These are phyloP conservation scores for Penicillium herquei DNA, from an alignment of 495 filamentous ascomycete genomes.

Conservation along the genomic window DNA sequence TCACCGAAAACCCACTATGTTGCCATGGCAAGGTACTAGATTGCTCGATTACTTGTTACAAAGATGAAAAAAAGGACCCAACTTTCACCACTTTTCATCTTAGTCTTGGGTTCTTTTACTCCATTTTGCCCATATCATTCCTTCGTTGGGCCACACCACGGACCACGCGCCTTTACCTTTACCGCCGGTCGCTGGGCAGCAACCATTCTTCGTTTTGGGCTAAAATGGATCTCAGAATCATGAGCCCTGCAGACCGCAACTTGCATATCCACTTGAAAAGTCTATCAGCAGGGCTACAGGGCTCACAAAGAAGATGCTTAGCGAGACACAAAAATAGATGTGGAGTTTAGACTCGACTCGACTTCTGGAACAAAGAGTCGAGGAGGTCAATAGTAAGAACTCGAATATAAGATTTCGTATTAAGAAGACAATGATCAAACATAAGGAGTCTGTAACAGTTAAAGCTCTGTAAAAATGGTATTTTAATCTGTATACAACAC, in stretches of 20 bases:
- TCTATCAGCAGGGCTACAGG: neutral
- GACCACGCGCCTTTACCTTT: slow-evolving; percentile 31
- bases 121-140: slow-evolving; percentile 18
- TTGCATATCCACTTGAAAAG: slow-evolving; percentile 15
- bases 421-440: too few relatives aligned
- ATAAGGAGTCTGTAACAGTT: too few relatives aligned
- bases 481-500: too few relatives aligned
- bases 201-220: slow-evolving; percentile 26
- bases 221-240: slow-evolving; percentile 17
- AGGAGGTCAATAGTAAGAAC: too few relatives aligned
- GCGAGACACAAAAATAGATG: slow-evolving; percentile 7
- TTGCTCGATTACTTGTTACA: too few relatives aligned
- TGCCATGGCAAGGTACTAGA: slow-evolving; percentile 24
- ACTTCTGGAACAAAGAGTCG: neutral
- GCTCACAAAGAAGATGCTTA: slow-evolving; percentile 3
- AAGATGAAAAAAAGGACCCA: neutral
- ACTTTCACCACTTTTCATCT: too few relatives aligned
- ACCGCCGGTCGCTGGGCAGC: slow-evolving; percentile 44
- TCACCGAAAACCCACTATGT: slow-evolving; percentile 12
- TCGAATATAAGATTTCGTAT: neutral
- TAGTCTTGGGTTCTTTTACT: neutral
- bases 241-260: slow-evolving; percentile 39
- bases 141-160: slow-evolving; percentile 36
- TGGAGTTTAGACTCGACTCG: neutral
- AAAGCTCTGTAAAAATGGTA: too few relatives aligned